Base-by-base conservation (phyloP, 306 rosid species). In the Prunus campanulata region DNA sequence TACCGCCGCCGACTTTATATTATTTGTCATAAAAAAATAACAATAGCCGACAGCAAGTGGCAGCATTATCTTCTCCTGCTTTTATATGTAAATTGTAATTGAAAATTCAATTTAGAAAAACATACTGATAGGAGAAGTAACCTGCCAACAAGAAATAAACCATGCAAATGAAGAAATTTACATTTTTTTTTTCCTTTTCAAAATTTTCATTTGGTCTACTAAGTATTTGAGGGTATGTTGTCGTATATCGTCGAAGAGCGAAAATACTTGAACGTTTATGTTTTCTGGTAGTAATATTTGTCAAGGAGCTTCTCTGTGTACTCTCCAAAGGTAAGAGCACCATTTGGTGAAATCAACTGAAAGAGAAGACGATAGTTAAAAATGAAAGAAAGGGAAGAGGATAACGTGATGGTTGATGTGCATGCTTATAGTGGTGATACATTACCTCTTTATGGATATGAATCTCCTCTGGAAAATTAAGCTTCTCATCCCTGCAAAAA, bases 251-350 rank as follows among this genome's bases (percentile, higher is more conserved):
- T 39, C 44, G 25, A 6, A 77, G 12, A 2, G 15, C 10, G 6
- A 30, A 68, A 32, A 30, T 44, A 13, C 15, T 30, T 48, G 51
- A 60, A 60, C 12, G 25, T 27, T 61, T 74, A 85, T 25, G 79
- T 16, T 39, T 80, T 83, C 63, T 50, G 69, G 82, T 89, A 87
- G 81, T 95, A 95, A 73, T 95, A 95, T 80, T 92, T 92, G 90
- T 89, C 97, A 22, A 90, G 90, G 65, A 95, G 90, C 88, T 84
- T 86, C 82, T 92, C 97, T 6, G 96, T 84, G 77, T 92, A 95
- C 85, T 95, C 98, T 80, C 98, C 96, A 72, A 89, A 92, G 60
- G 97, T 89, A 49, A 92, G 96, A 66, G 84, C 56, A 47, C 90
- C 83, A 65, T 83, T 86, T 52, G 92, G 85, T 80, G 90, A 75